These are phyloP conservation scores for Lagenidium giganteum DNA, from an alignment of 352 stramenopile genomes.

Conservation along the genomic window DNA sequence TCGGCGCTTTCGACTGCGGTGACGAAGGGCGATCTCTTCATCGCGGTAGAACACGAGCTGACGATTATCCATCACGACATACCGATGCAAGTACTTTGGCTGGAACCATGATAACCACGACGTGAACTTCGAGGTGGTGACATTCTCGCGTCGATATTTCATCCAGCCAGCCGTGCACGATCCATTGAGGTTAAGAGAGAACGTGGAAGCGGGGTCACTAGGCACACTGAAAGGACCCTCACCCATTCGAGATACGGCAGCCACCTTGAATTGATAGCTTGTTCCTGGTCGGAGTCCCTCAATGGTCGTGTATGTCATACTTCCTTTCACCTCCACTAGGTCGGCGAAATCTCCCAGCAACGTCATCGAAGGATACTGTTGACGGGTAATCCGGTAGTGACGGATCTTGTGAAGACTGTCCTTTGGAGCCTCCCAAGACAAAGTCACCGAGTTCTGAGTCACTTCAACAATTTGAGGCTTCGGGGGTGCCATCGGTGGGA, in stretches of 20 bases:
- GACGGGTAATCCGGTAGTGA: constrained; percentile 75
- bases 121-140: constrained; percentile 37
- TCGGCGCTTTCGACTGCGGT: constrained; percentile 66
- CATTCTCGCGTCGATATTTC: constrained; percentile 72
- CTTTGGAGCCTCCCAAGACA: constrained; percentile 61
- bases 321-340: constrained; percentile 68
- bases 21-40: constrained; percentile 72
- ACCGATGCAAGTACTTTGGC: constrained; percentile 76
- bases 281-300: constrained; percentile 74
- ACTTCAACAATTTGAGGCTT: constrained; percentile 48
- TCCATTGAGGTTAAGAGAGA: constrained; percentile 69
- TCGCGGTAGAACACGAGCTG: constrained; percentile 80
- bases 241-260: constrained; percentile 78
- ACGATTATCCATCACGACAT: constrained; percentile 68
- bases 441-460: constrained; percentile 70
- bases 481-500: constrained; percentile 71
- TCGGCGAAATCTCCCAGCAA: constrained; percentile 79
- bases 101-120: constrained; percentile 63
- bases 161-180: constrained; percentile 80
- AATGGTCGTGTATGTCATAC: constrained; percentile 48
- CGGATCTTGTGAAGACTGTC: constrained; percentile 75
- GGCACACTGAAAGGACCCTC: constrained; percentile 77
- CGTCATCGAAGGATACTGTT: constrained; percentile 77
- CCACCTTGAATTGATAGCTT: constrained; percentile 84
- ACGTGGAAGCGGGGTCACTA: constrained; percentile 65